Base-by-base conservation (phyloP, 495 filamentous ascomycete genomes). In the Xylaria telfairii region DNA sequence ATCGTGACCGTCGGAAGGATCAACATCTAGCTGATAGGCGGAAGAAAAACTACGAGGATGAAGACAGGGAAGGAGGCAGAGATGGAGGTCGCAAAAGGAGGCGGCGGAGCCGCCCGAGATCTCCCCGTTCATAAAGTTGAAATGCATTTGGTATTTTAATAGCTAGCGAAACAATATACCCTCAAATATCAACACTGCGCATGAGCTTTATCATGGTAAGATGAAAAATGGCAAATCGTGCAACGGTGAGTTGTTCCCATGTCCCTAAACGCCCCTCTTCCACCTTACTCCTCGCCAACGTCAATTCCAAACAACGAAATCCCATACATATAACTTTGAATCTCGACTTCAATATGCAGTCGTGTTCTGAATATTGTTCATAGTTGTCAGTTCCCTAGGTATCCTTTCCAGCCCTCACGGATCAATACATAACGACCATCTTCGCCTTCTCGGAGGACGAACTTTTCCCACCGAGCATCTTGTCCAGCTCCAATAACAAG, bases 381-480 rank as follows among this genome's bases (percentile, higher is more conserved):
- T 65, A 69, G 46, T 70, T 21, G 64, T 72, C 71, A 75, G 59
- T 77, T 80, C 65, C 87, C 87, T 56, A 96, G 81, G 81, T 95
- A 97, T 78, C 89, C 83, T 81, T 92, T 94, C 93, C 93, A 97
- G 5, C 93, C 93, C 68, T 92, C 90, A 74, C 91, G 85, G 4
- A 89, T 75, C 71, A 90, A 85, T 56, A 84, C 81, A 54, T 87
- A 82, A 71, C 84, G 88, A 13, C 91, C 91, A 61, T 91, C 90
- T 51, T 88, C 85, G 0, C 83, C 87, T 63, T 92, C 86, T 28
- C 81, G 85, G 32, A 96, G 78, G 13, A 88, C 82, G 69, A 95
- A 97, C 70, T 89, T 93, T 83, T 97, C 93, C 94, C 94, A 97
- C 28, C 92, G 84, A 8, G 89, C 90, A 72, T 96, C 92, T 70